Percentiles rank a stretch among this genome's conserved stretches.
Conservation (phyloP, 2,329 filamentous ascomycete genomes). For the Fusarium praegraminearum region DNA sequence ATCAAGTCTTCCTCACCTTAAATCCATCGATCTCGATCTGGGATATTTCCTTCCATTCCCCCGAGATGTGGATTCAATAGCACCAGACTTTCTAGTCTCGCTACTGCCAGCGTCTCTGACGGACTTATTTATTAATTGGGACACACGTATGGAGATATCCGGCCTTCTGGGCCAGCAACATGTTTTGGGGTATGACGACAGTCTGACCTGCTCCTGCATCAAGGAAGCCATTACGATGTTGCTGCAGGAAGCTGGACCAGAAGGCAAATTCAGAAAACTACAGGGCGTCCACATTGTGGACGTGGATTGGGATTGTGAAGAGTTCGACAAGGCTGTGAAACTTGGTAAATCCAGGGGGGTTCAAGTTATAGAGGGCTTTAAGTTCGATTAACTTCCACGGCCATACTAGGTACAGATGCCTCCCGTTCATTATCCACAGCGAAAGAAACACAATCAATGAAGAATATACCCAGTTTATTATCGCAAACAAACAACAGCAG, state of each 20-base stretch:
- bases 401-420: too few relatives aligned
- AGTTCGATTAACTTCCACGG: too few relatives aligned
- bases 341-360: not conserved
- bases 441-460: not conserved
- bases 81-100: not conserved
- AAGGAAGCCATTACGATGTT: not conserved
- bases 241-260: not conserved
- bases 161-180: too few relatives aligned
- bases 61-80: rapidly evolving
- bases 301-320: too few relatives aligned
- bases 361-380: not conserved
- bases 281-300: too few relatives aligned
- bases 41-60: not conserved
- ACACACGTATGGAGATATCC: too few relatives aligned
- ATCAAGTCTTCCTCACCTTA: not conserved
- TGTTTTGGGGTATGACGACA: too few relatives aligned
- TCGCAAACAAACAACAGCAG: not conserved
- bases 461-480: not conserved
- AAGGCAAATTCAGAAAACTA: not conserved
- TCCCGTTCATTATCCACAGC: too few relatives aligned
- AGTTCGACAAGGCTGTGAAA: too few relatives aligned
- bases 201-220: not conserved
- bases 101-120: not conserved
- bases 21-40: not conserved
- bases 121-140: not conserved